These are phyloP conservation scores for Aspergillus intermedius DNA, from an alignment of 2,329 filamentous ascomycete species.

Conservation along the genomic window DNA sequence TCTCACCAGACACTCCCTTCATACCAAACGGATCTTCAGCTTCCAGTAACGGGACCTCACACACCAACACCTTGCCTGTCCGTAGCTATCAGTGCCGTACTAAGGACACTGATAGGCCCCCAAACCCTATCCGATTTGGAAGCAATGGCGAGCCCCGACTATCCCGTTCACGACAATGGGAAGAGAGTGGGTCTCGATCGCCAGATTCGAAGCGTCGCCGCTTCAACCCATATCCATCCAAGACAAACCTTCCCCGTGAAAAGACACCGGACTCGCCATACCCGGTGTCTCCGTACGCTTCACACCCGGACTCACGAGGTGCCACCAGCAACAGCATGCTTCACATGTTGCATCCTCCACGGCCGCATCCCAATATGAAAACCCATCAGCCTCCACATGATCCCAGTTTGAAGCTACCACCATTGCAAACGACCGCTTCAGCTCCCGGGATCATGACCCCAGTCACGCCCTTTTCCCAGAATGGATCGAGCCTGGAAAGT, in stretches of 20 bases:
- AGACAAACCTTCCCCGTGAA: constrained; percentile 36
- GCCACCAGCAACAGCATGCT: constrained; percentile 22
- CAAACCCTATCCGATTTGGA: constrained; percentile 21
- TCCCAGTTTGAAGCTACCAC: constrained; percentile 48
- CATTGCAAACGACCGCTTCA: constrained; percentile 41
- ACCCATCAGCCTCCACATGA: constrained; percentile 35
- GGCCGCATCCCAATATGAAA: constrained; percentile 29
- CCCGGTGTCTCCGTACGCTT: constrained; percentile 39
- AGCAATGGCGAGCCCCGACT: constrained; percentile 16
- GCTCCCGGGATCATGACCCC: constrained; percentile 15
- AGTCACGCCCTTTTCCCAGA: constrained; percentile 22
- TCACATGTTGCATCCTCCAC: constrained; percentile 52
- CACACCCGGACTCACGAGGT: constrained; percentile 30
- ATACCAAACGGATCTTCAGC: constrained; percentile 28
- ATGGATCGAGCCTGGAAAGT: constrained; percentile 52
- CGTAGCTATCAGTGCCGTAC: constrained; percentile 18
- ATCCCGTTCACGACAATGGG: constrained; percentile 21
- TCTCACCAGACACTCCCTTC: constrained; percentile 37
- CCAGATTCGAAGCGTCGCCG: constrained; percentile 59
- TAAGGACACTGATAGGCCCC: constrained; percentile 16
- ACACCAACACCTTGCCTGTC: constrained; percentile 15
- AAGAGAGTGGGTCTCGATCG: constrained; percentile 37
- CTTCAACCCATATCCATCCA: constrained; percentile 43
- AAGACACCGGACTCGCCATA: constrained; percentile 35
- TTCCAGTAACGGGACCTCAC: constrained; percentile 27